phyloP scores from a whole-genome alignment of 495 filamentous ascomycete genomes.

The Paragyromitra xinjiangensis region DNA sequence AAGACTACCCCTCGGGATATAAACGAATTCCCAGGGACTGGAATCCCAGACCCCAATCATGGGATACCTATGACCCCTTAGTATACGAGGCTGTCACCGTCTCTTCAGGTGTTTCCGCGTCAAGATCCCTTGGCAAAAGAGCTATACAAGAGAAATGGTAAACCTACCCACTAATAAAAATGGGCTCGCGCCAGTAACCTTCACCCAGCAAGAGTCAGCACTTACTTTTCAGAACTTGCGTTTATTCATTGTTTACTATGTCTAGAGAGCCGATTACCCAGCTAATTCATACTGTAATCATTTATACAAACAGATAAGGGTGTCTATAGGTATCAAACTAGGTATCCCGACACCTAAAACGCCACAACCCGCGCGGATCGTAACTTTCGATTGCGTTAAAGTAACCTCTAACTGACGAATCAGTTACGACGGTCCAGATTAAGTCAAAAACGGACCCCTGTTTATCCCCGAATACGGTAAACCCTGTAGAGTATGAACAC shows the following conservation, averaged over 20 bases:
- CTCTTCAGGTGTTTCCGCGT: no score
- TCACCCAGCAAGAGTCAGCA: no score
- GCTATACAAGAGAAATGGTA: neutral
- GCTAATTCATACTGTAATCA: neutral
- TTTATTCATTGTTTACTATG: neutral
- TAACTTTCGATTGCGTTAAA: neutral
- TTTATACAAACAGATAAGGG: neutral
- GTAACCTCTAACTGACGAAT: neutral
- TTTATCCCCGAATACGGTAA: neutral
- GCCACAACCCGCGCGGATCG: neutral
- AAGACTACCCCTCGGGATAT: no score
- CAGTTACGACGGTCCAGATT: neutral
- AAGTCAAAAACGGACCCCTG: neutral
- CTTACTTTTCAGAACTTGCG: neutral
- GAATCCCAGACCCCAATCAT: no score
- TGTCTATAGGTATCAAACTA: neutral
- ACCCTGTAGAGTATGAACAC: neutral
- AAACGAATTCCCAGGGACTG: no score
- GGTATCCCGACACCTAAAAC: constrained; percentile 2
- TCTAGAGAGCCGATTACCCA: neutral
- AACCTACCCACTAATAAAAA: neutral
- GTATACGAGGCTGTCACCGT: no score
- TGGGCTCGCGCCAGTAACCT: neutral
- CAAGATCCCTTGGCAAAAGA: no score
- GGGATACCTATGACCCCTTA: no score